phyloP scores from a whole-genome alignment of 352 stramenopile genomes.

The Phytophthora sojae region DNA sequence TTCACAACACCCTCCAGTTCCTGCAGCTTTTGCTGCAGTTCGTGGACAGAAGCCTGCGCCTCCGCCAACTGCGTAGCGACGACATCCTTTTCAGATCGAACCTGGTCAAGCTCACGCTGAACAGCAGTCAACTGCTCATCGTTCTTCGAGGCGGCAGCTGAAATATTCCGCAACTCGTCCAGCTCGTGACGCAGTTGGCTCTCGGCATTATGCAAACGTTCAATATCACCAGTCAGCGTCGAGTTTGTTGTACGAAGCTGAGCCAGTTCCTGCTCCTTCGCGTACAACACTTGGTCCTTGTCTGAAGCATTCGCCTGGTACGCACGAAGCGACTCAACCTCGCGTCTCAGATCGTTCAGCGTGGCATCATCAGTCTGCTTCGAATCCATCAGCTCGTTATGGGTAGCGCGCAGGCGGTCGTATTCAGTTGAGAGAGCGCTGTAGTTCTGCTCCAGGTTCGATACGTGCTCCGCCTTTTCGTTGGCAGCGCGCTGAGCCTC shows the following conservation, averaged over 20 bases:
- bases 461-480: slow-evolving; percentile 42
- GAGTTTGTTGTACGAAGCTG: slow-evolving; percentile 36
- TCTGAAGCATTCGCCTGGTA: slow-evolving; percentile 19
- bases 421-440: slow-evolving; percentile 50
- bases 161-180: slow-evolving; percentile 36
- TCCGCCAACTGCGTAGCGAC: slow-evolving; percentile 31
- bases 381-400: slow-evolving; percentile 36
- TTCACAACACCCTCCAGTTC: slow-evolving; percentile 42
- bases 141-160: slow-evolving; percentile 44
- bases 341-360: slow-evolving; percentile 33
- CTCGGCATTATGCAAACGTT: slow-evolving; percentile 44
- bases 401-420: slow-evolving; percentile 41
- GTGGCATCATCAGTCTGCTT: slow-evolving; percentile 36
- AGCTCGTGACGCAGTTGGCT: slow-evolving; percentile 55
- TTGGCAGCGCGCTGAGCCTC: slow-evolving; percentile 41
- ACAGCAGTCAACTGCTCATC: slow-evolving; percentile 38
- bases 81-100: slow-evolving; percentile 34
- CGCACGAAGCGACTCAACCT: slow-evolving; percentile 41
- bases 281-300: slow-evolving; percentile 36
- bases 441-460: slow-evolving; percentile 51
- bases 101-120: slow-evolving; percentile 38
- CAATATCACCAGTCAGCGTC: slow-evolving; percentile 26
- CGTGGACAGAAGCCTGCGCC: slow-evolving; percentile 27
- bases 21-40: slow-evolving; percentile 36
- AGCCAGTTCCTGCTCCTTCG: slow-evolving; percentile 41